Evolutionary conservation across 2,329 filamentous ascomycete species (phyloP), one percentile per base, ranked within the genome.

Genomic region (Ascochyta pisi): DNA sequence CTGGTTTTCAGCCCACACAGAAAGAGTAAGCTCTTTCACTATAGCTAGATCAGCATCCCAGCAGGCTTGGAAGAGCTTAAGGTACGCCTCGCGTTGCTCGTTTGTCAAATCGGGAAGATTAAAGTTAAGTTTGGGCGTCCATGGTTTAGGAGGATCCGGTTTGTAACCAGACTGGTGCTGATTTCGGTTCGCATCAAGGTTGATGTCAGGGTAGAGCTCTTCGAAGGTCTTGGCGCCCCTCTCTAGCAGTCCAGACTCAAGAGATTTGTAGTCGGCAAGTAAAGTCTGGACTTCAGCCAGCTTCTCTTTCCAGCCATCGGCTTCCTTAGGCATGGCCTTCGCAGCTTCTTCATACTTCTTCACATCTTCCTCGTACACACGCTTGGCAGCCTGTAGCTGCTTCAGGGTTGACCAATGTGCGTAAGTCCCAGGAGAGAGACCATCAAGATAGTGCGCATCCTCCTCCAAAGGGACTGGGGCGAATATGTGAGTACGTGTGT

Each of bases 31-130:
- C 13, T 76, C 73, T 67, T 89, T 90, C 73, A 94, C 85, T 3
- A 78, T 85, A 1, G 84, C 79, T 1, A 89, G 61, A 62, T 95
- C 84, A n/a, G 88, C 89, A 4, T 66, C 65, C 89, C 89, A 95
- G 4, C 86, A 86, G 33, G 90, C 90, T 67, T 94, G 86, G 70
- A 90, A 90, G 78, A 94, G 73, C 59, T 84, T 77, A 6, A 89
- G 59, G 59, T 92, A 94, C 0, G 82, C 87, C 31, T 80, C 76
- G 24, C 79, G 80, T 45, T 81, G 83, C 35, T 76, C 77, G 3
- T 84, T 82, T 0, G 83, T 89, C 10, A 83, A 60, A 77, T 84
- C 66, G 61, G 77, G 27, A 3, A 76, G 58, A 1, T 50, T 54
- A 69, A 91, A 90, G 2, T 66, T 69, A 58, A 64, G 23, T 2